phyloP scores from a whole-genome alignment of 73 alveolate genomes.

The Tetrahymena malaccensis region DNA sequence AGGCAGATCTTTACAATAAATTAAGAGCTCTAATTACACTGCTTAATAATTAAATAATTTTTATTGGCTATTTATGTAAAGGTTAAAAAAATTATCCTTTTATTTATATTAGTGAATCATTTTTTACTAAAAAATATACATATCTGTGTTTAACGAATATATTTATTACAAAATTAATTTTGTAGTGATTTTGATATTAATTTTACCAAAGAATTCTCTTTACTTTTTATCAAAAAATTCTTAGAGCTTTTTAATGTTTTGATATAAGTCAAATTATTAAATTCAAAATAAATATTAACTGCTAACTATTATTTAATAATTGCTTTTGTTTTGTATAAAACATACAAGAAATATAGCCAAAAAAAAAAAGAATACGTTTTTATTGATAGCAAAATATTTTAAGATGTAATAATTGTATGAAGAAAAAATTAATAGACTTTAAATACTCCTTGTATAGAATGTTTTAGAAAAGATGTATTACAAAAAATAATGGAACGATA shows the following conservation, averaged over 20 bases:
- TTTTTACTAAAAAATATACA: no score
- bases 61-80: no score
- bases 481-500: background rate
- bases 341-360: background rate
- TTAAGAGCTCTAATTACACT: no score
- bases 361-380: background rate
- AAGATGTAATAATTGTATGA: background rate
- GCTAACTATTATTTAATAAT: background rate
- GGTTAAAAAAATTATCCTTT: no score
- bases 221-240: no score
- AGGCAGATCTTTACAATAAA: no score
- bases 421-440: background rate
- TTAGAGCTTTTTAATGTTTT: background rate
- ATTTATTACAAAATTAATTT: no score
- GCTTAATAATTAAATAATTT: no score
- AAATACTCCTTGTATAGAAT: background rate
- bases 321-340: background rate
- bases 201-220: background rate
- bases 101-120: no score
- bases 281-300: background rate
- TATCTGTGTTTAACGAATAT: background rate
- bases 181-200: no score
- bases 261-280: background rate
- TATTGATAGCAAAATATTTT: background rate
- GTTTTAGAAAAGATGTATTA: background rate